Evolutionary conservation across 2,329 filamentous ascomycete species (phyloP).

Genomic region (Furcasterigmium furcatum): DNA sequence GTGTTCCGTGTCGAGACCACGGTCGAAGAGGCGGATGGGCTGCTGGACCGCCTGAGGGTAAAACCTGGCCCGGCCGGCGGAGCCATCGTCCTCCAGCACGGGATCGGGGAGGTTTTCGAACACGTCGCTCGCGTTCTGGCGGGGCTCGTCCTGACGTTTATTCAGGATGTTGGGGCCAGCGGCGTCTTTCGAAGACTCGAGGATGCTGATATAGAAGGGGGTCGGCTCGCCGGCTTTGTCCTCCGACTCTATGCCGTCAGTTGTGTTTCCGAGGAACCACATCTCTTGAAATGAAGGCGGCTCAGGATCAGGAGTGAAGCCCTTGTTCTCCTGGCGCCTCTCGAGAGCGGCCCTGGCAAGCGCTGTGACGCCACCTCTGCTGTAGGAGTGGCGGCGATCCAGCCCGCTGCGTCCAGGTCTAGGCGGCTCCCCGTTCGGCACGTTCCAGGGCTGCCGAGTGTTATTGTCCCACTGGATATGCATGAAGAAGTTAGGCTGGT

Average conservation of each 20-base stretch:
- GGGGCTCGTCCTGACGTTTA: conserved; percentile 20
- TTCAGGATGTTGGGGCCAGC: conserved; percentile 20
- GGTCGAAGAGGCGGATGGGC: conserved; percentile 81
- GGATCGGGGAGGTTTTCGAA: conserved; percentile 55
- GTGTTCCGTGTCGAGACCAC: conserved; percentile 76
- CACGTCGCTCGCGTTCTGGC: background rate
- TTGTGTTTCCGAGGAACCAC: conserved; percentile 80
- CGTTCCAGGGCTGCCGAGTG: conserved; percentile 47
- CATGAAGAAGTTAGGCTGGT: conserved; percentile 76
- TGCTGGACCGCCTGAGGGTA: conserved; percentile 71
- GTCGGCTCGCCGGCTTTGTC: conserved; percentile 81
- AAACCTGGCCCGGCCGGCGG: conserved; percentile 67
- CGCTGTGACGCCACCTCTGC: conserved; percentile 4
- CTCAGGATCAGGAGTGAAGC: conserved; percentile 49
- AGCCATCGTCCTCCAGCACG: conserved; percentile 62
- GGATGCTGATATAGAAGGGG: conserved; percentile 81
- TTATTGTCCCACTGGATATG: conserved; percentile 72
- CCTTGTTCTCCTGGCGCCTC: conserved; percentile 16
- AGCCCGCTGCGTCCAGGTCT: conserved; percentile 17
- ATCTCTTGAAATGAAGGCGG: conserved; percentile 67
- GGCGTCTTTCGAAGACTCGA: conserved; percentile 41
- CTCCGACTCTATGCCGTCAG: conserved; percentile 64
- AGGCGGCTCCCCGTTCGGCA: conserved; percentile 33
- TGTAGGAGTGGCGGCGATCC: conserved; percentile 6
- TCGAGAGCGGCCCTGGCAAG: conserved; percentile 10